Conservation (phyloP, 352 stramenopile species). For the Globisporangium rhizosaccharum region DNA sequence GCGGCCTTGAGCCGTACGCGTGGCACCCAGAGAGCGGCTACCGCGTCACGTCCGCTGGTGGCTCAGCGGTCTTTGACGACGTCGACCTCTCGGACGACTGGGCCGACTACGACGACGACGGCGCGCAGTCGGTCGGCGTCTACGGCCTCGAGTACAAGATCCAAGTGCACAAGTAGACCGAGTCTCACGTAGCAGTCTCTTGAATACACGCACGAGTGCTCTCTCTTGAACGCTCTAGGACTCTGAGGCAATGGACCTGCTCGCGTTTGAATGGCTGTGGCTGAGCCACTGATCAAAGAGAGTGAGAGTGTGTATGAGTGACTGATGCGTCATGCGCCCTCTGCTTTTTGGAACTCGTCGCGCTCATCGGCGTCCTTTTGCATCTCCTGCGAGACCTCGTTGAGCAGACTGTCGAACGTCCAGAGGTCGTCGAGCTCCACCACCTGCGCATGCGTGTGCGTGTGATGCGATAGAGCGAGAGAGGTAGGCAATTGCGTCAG, state of each 20-base stretch:
- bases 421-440: slow-evolving; percentile 60
- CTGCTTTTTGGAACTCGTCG: slow-evolving; percentile 50
- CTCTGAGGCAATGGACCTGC: too few relatives aligned
- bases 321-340: slow-evolving; percentile 15
- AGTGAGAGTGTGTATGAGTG: too few relatives aligned
- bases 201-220: not conserved
- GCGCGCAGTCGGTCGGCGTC: slow-evolving; percentile 66
- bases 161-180: slow-evolving; percentile 60
- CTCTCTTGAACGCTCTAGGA: not conserved
- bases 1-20: slow-evolving; percentile 71
- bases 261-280: not conserved
- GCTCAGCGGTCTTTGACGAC: slow-evolving; percentile 66
- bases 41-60: slow-evolving; percentile 51
- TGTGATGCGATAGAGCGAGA: not conserved
- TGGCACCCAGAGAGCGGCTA: slow-evolving; percentile 82
- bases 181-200: not conserved
- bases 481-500: not conserved
- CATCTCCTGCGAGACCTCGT: slow-evolving; percentile 76
- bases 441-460: slow-evolving; percentile 32
- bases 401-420: slow-evolving; percentile 72
- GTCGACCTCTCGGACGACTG: slow-evolving; percentile 82
- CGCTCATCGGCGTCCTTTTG: slow-evolving; percentile 77
- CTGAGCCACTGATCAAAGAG: not conserved
- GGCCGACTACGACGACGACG: slow-evolving; percentile 84
- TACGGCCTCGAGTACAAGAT: slow-evolving; percentile 83